Percentiles rank a stretch among this genome's conserved stretches.
Evolutionary conservation across 2,329 filamentous ascomycete species (phyloP).

Genomic region (Pseudovirgaria hyperparasitica): DNA sequence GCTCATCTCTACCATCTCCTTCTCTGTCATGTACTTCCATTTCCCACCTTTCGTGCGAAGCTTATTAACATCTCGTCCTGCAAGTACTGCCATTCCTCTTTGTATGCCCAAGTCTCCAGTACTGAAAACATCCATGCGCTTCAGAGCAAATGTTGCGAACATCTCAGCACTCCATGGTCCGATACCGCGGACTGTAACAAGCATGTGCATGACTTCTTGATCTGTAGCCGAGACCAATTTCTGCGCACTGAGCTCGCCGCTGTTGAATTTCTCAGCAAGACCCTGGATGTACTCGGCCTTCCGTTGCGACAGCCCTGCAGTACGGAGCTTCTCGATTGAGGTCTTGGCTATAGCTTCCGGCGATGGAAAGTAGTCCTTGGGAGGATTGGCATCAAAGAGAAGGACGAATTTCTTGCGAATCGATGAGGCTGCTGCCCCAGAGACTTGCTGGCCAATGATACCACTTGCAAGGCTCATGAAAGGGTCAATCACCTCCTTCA

Average conservation of each 20-base stretch:
- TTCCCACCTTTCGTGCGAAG: slow-evolving; percentile 71
- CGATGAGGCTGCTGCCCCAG: slow-evolving; percentile 75
- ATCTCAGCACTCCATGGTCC: slow-evolving; percentile 93
- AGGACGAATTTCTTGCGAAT: slow-evolving; percentile 78
- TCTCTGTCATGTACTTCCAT: slow-evolving; percentile 96
- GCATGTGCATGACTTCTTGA: slow-evolving; percentile 68
- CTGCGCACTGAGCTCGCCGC: slow-evolving; percentile 59
- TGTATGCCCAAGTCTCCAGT: slow-evolving; percentile 89
- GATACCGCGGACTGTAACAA: slow-evolving; percentile 76
- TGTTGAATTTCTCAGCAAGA: slow-evolving; percentile 66
- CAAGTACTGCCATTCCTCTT: slow-evolving; percentile 79
- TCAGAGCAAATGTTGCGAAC: slow-evolving; percentile 94
- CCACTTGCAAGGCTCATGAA: slow-evolving; percentile 73
- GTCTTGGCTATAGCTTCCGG: slow-evolving; percentile 57
- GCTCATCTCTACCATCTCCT: slow-evolving; percentile 77
- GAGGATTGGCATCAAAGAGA: slow-evolving; percentile 44
- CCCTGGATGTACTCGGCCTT: slow-evolving; percentile 94
- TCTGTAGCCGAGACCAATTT: slow-evolving; percentile 71
- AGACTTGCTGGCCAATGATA: slow-evolving; percentile 95
- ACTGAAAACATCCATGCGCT: slow-evolving; percentile 86
- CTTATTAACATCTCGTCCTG: slow-evolving; percentile 71
- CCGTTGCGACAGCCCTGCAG: slow-evolving; percentile 79
- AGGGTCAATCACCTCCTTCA: slow-evolving; percentile 79
- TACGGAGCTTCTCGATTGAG: slow-evolving; percentile 53
- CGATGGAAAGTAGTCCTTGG: slow-evolving; percentile 48